phyloP scores from a whole-genome alignment of 441 rosid genomes.

The Kokia cookei region DNA sequence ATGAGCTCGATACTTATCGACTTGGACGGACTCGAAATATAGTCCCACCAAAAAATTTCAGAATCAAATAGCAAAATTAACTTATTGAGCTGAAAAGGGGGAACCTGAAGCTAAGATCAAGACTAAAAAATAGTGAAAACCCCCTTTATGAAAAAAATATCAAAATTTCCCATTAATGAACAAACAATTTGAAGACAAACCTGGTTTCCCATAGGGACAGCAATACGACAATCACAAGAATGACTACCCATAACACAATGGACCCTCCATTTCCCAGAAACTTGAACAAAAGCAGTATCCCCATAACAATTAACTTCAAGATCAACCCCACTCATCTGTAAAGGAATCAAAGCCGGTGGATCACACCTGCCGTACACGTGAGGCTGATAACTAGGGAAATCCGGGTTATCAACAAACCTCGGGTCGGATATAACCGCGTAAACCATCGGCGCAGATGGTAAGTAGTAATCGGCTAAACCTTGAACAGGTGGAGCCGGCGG shows the following conservation, averaged over 20 bases:
- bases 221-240: slow-evolving; percentile 74
- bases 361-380: slow-evolving; percentile 90
- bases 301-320: slow-evolving; percentile 57
- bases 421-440: slow-evolving; percentile 88
- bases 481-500: slow-evolving; percentile 45
- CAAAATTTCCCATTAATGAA: no score
- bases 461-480: slow-evolving; percentile 24
- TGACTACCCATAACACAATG: slow-evolving; percentile 93
- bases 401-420: slow-evolving; percentile 86
- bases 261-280: slow-evolving; percentile 75
- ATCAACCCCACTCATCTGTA: slow-evolving; percentile 71
- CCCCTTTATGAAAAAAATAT: no score
- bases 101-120: background rate
- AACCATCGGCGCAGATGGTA: slow-evolving; percentile 81
- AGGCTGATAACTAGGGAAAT: slow-evolving; percentile 94
- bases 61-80: background rate
- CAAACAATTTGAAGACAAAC: slow-evolving; percentile 8
- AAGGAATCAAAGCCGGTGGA: slow-evolving; percentile 85
- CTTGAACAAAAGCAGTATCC: slow-evolving; percentile 53
- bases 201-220: slow-evolving; percentile 89
- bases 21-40: no score
- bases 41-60: background rate
- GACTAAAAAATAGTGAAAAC: no score
- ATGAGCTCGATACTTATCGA: no score
- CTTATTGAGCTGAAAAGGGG: background rate